Evolutionary conservation across 2,329 filamentous ascomycete species (phyloP), one percentile per base, ranked within the genome.

Genomic region (Myotisia sp.): DNA sequence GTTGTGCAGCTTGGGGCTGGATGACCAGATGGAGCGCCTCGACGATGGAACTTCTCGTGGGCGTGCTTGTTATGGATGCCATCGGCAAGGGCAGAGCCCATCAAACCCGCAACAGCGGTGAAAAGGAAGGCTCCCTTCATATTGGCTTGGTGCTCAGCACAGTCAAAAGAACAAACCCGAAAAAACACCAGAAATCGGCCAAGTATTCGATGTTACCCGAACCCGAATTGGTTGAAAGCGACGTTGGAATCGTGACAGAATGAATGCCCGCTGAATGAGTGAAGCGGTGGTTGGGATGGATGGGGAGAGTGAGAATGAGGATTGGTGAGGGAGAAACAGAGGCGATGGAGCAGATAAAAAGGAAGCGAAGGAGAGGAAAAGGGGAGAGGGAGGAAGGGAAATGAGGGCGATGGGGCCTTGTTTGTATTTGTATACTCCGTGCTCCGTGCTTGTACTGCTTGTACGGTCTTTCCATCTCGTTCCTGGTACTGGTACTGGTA

Each of bases 211-310:
- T 16, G 16, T 14, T 16, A 19, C 5, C 10, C 24, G 21, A 12
- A 10, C 14, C 5, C 9, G 8, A 21, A 16, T 33, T 10, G 29
- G 16, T 16, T 19, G 21, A 24, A 21, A 10, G 9, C 12, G 28
- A 32, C 19, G 27, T 19, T 2, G 26, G 17, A 9, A 16, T 6
- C 17, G 20, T 12, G 16, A 22, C 46, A 46, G 58, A 79, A 79
- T 62, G 76, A 81, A 66, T 75, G 77, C 72, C 80, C 79, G 80
- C 80, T 85, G 64, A 86, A 84, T 59, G 81, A 51, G 56, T 59
- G 48, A 56, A 51, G 51, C 52, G 54, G 48, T 56, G 41, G 43
- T 48, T 41, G 44, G 38, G 22, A 39, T 31, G 38, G 27, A 34
- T 14, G 24, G 34, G 21, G 18, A 28, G 26, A 20, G 41, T 14